Evolutionary conservation across 768 basidiomycete genomes (phyloP).

Genomic region (Tulasnella sp.): DNA sequence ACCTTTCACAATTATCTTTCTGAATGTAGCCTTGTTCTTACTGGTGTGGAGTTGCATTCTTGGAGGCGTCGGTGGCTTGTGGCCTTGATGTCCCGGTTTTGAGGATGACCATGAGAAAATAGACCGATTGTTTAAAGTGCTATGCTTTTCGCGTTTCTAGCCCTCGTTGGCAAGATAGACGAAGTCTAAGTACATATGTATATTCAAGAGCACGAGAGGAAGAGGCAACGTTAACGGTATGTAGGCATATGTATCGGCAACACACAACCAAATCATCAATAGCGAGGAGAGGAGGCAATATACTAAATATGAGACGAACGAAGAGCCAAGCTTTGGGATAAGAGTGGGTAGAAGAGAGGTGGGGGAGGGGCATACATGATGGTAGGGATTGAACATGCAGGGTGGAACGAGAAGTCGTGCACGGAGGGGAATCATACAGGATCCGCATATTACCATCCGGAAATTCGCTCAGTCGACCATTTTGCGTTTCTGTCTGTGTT

Average conservation of each 20-base stretch:
- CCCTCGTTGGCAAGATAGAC: background rate
- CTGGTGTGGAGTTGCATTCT: no score
- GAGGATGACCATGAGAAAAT: no score
- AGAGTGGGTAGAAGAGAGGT: background rate
- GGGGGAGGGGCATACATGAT: background rate
- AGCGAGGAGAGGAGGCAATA: background rate
- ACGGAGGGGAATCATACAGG: background rate
- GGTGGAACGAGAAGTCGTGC: background rate
- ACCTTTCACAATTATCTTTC: no score
- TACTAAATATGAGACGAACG: background rate
- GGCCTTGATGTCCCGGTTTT: no score
- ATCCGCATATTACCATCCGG: background rate
- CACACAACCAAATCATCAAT: background rate
- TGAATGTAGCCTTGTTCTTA: no score
- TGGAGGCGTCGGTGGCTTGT: no score
- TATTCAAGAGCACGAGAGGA: background rate
- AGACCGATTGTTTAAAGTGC: no score
- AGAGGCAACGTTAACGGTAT: background rate
- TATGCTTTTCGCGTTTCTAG: no score
- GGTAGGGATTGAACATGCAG: background rate
- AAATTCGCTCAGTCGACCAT: background rate
- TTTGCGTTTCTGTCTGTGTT: background rate
- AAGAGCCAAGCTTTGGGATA: background rate
- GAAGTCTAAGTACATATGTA: background rate
- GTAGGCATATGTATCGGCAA: background rate